phyloP scores from a whole-genome alignment of 2,329 filamentous ascomycete species.

The Hypoxylon sp. region DNA sequence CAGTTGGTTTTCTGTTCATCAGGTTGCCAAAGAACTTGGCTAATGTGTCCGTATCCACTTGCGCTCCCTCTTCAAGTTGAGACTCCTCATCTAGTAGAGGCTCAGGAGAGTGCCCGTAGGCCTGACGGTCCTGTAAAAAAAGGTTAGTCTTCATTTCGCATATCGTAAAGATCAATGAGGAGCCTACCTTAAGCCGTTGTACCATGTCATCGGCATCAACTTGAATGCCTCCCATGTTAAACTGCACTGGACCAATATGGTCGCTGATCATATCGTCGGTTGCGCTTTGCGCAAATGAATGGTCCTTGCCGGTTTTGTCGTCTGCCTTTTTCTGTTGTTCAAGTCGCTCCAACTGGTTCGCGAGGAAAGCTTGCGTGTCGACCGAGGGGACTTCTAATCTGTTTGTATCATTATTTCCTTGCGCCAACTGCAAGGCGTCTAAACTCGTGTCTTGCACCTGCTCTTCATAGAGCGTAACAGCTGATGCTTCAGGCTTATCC shows the following conservation, averaged over 20 bases:
- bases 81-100: constrained; percentile 57
- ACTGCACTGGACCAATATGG: constrained; percentile 94
- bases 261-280: constrained; percentile 71
- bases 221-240: constrained; percentile 98
- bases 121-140: constrained; percentile 68
- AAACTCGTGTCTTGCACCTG: constrained; percentile 82
- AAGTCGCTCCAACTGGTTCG: constrained; percentile 80
- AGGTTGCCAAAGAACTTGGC: constrained; percentile 73
- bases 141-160: constrained; percentile 46
- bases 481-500: constrained; percentile 68
- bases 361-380: constrained; percentile 84
- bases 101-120: constrained; percentile 65
- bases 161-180: neutral
- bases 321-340: constrained; percentile 74
- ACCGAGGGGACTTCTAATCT: constrained; percentile 75
- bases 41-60: constrained; percentile 70
- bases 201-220: constrained; percentile 96
- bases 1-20: constrained; percentile 67
- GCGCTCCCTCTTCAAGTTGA: constrained; percentile 57
- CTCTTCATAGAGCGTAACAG: constrained; percentile 82
- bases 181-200: constrained; percentile 82
- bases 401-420: constrained; percentile 62
- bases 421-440: constrained; percentile 70
- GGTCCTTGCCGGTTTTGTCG: constrained; percentile 62
- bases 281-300: constrained; percentile 49